Evolutionary conservation across 2,329 filamentous ascomycete species (phyloP).

Genomic region (Calonectria fujianensis): DNA sequence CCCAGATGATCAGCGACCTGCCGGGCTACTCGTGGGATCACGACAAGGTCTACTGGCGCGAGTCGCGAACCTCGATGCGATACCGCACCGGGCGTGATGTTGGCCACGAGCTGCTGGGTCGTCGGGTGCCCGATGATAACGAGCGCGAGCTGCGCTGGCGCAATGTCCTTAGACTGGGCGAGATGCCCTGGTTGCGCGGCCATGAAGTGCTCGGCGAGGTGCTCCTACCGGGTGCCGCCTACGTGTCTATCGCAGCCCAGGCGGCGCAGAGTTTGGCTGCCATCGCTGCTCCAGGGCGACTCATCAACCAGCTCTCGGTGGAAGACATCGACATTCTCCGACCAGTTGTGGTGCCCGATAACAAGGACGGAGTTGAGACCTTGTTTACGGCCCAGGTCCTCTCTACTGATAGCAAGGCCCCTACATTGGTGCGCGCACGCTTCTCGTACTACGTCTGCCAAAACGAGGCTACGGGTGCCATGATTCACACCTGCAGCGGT

Average conservation of each 20-base stretch:
- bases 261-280: background rate
- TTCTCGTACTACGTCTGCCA: constrained; percentile 15
- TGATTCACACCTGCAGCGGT: background rate
- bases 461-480: background rate
- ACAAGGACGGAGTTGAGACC: constrained; percentile 5
- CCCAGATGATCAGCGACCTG: constrained; percentile 23
- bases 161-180: background rate
- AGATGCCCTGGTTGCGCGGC: constrained; percentile 6
- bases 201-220: constrained; percentile 2
- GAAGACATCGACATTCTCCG: constrained; percentile 1
- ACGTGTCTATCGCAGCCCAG: background rate
- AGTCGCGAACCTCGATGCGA: background rate
- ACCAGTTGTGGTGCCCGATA: background rate
- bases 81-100: background rate
- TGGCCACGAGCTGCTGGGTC: background rate
- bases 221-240: background rate
- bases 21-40: constrained; percentile 38
- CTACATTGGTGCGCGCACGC: background rate
- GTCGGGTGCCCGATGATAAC: background rate
- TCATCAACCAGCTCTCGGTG: constrained; percentile 2
- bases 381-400: background rate
- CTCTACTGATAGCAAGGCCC: background rate
- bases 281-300: background rate
- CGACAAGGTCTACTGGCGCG: constrained; percentile 2
- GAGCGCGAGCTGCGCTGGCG: constrained; percentile 1